Evolutionary conservation across 441 rosid genomes (phyloP), one percentile per base, ranked within the genome.

Genomic region (Kokia cookei): DNA sequence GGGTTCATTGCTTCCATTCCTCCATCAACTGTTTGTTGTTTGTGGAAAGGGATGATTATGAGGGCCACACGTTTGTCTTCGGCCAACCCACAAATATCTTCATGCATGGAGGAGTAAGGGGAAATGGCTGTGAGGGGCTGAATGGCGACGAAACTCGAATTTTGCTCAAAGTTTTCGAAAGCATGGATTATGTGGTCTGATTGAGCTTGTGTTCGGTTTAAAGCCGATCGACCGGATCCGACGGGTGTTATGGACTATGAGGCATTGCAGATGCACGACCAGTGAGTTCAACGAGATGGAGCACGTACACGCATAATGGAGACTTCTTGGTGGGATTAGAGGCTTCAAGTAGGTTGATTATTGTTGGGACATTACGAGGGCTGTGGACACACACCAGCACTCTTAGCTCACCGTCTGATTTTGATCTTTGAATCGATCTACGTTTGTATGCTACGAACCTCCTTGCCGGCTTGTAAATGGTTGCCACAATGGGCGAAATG

Each of bases 181-280:
- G 99, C 95, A 32, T 89, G 81, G 77, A 96, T 90, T 77, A 94
- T 96, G 81, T 94, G 98, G 50, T 96, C 98, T 19, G 98, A 96
- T 67, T 96, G 98, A 53, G 99, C 98, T 84, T 93, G 99, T 8
- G 97, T 90, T 76, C 93, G 81, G 74, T 92, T 93, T 42, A 89
- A 84, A 3, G 98, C 98, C 0, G 97, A 92, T 10, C 89, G 81
- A 35, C 97, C 98, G 0, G 91, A 77, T 72, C 90, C 91, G n/a
- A 3, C 94, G 77, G 9, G 97, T 90, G 75, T 86, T 91, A 65
- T 94, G 99, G 51, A 94, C 98, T 17, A 94, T 94, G 48, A 96
- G 85, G 85, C 98, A 96, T 94, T 15, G 99, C 98, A 0, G 99
- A 92, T 19, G 98, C 98, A 19, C 98, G 90, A 0, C 98, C 98